phyloP scores from a whole-genome alignment of 2,329 filamentous ascomycete species.

The Tolypocladium nubicola region DNA sequence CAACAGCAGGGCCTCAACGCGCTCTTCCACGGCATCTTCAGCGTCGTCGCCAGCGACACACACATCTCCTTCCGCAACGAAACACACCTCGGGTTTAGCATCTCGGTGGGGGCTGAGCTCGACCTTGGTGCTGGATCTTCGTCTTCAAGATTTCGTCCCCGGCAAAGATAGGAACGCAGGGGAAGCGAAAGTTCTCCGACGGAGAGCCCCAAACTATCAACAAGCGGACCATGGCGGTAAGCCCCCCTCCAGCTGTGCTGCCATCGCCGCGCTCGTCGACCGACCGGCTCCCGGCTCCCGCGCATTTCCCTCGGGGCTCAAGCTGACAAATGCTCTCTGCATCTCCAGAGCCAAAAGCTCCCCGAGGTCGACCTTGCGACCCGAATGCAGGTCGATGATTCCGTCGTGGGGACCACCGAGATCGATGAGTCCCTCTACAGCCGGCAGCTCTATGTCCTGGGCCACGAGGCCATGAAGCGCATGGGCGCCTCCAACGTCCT shows the following conservation, averaged over 20 bases:
- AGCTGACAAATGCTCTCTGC: constrained; percentile 6
- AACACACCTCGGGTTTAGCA: background rate
- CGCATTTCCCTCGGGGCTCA: background rate
- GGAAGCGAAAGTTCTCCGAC: constrained; percentile 57
- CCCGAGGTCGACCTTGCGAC: constrained; percentile 52
- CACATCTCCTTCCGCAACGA: background rate
- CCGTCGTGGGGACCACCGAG: constrained; percentile 42
- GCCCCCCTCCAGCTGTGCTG: constrained; percentile 18
- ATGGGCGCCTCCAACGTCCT: constrained; percentile 96
- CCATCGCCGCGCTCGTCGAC: background rate
- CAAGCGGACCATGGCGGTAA: constrained; percentile 53
- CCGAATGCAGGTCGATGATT: constrained; percentile 55
- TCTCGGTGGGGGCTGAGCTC: constrained; percentile 10
- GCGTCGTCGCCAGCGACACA: background rate
- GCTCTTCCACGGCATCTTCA: background rate
- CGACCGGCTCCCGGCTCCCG: background rate
- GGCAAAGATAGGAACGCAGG: constrained; percentile 38
- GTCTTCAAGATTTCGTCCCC: constrained; percentile 24
- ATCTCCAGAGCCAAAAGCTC: constrained; percentile 37
- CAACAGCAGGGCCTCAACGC: background rate
- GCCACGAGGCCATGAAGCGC: constrained; percentile 89
- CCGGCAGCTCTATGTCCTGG: constrained; percentile 61
- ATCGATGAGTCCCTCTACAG: constrained; percentile 69
- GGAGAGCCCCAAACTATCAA: constrained; percentile 45
- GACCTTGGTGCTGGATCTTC: constrained; percentile 22